These are phyloP conservation scores for Clarireedia hainanense DNA, from an alignment of 2,329 filamentous ascomycete species.

Conservation along the genomic window DNA sequence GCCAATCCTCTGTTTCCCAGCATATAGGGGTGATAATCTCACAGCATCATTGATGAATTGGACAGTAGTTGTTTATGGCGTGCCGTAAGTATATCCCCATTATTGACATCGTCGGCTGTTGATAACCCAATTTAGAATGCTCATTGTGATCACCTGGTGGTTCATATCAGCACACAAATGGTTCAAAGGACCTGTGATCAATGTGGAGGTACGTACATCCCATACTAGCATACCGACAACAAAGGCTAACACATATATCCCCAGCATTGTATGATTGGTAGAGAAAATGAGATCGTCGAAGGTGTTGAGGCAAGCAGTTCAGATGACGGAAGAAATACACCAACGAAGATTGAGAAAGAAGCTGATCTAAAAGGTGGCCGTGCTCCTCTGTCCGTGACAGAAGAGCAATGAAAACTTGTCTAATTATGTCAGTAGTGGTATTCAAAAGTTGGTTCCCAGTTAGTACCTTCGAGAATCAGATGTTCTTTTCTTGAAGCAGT, in stretches of 20 bases:
- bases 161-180: slow-evolving; percentile 51
- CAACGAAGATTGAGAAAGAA: slow-evolving; percentile 12
- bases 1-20: slow-evolving; percentile 56
- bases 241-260: slow-evolving; percentile 11
- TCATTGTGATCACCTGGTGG: slow-evolving; percentile 50
- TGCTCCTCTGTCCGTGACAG: neutral
- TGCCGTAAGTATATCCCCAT: slow-evolving; percentile 31
- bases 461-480: neutral
- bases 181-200: slow-evolving; percentile 60
- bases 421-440: neutral
- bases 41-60: slow-evolving; percentile 51
- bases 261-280: slow-evolving; percentile 27
- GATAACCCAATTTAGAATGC: slow-evolving; percentile 34
- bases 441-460: neutral
- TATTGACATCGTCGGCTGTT: slow-evolving; percentile 9
- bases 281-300: slow-evolving; percentile 19
- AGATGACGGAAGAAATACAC: slow-evolving; percentile 11
- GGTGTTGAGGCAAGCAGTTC: slow-evolving; percentile 18
- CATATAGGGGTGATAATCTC: slow-evolving; percentile 43
- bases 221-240: neutral
- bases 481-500: slow-evolving; percentile 7
- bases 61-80: slow-evolving; percentile 56
- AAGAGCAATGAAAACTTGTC: neutral
- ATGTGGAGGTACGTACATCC: slow-evolving; percentile 37
- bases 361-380: slow-evolving; percentile 1